phyloP scores from a whole-genome alignment of 148 eudicot species.

The Rhododendron vialii region DNA sequence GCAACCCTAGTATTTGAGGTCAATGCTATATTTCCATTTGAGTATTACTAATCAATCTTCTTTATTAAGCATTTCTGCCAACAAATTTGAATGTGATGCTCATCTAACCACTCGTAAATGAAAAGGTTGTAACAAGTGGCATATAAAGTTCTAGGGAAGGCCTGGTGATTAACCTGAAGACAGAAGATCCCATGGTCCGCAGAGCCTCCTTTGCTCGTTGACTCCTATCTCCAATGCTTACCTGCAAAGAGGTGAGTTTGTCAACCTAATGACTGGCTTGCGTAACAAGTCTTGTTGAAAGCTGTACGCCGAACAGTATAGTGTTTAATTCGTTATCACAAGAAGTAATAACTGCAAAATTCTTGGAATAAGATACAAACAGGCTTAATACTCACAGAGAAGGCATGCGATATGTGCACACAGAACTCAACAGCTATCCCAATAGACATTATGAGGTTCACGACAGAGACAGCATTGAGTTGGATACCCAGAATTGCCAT shows the following conservation, averaged over 20 bases:
- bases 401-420: slow-evolving; percentile 97
- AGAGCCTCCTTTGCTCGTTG: slow-evolving; percentile 47
- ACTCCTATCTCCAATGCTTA: slow-evolving; percentile 46
- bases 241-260: slow-evolving; percentile 24
- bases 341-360: not conserved
- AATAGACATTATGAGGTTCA: slow-evolving; percentile 94
- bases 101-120: not conserved
- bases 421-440: slow-evolving; percentile 99
- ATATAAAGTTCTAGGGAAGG: not conserved
- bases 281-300: not conserved
- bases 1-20: not conserved
- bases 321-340: not conserved
- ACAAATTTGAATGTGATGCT: not conserved
- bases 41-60: not conserved
- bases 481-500: slow-evolving; percentile 94
- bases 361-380: not conserved
- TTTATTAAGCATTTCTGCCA: not conserved
- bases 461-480: slow-evolving; percentile 96
- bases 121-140: not conserved
- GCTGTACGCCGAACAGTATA: not conserved
- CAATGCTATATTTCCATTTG: not conserved
- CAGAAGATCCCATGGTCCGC: slow-evolving; percentile 72
- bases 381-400: slow-evolving; percentile 54
- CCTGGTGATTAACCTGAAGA: slow-evolving; percentile 45
- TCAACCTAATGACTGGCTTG: not conserved